These are phyloP conservation scores for Neoarthrinium moseri DNA, from an alignment of 2,329 filamentous ascomycete genomes.

Conservation along the genomic window DNA sequence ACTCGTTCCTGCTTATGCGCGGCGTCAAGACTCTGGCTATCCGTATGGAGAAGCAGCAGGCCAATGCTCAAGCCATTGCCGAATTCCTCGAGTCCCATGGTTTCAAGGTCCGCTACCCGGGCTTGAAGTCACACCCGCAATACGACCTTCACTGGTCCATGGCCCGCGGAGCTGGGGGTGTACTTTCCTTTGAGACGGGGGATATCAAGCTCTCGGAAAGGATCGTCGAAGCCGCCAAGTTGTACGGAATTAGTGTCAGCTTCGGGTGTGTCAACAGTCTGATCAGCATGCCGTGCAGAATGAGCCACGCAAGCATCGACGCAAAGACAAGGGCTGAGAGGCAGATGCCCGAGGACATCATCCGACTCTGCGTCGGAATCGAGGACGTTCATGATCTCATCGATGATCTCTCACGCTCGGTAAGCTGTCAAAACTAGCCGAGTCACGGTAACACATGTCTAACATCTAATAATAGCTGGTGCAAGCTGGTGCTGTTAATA, in stretches of 20 bases:
- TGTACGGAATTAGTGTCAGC: slow-evolving; percentile 95
- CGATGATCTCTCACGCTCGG: slow-evolving; percentile 86
- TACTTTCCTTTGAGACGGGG: slow-evolving; percentile 94
- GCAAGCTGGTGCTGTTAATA: slow-evolving; percentile 87
- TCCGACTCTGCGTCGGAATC: slow-evolving; percentile 92
- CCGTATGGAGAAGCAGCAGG: slow-evolving; percentile 97
- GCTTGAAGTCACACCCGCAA: slow-evolving; percentile 90
- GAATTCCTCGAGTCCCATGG: slow-evolving; percentile 88
- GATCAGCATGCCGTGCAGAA: slow-evolving; percentile 99
- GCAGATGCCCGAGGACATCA: slow-evolving; percentile 95
- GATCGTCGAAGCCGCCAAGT: slow-evolving; percentile 87
- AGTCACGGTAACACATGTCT: neutral
- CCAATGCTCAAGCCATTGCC: slow-evolving; percentile 86
- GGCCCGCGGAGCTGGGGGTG: slow-evolving; percentile 89
- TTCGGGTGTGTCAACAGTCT: slow-evolving; percentile 98
- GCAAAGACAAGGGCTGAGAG: slow-evolving; percentile 87
- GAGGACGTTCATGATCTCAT: slow-evolving; percentile 90
- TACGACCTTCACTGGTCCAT: slow-evolving; percentile 96
- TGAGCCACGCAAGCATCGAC: slow-evolving; percentile 99
- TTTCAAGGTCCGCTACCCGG: slow-evolving; percentile 94
- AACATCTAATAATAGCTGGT: slow-evolving; percentile 60
- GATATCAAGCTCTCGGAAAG: slow-evolving; percentile 80
- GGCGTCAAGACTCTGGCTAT: slow-evolving; percentile 96
- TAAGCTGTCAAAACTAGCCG: slow-evolving; percentile 48
- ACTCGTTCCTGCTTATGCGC: slow-evolving; percentile 92